Conservation (phyloP, 2,329 filamentous ascomycete species). For the Fusarium solani-melongenae region DNA sequence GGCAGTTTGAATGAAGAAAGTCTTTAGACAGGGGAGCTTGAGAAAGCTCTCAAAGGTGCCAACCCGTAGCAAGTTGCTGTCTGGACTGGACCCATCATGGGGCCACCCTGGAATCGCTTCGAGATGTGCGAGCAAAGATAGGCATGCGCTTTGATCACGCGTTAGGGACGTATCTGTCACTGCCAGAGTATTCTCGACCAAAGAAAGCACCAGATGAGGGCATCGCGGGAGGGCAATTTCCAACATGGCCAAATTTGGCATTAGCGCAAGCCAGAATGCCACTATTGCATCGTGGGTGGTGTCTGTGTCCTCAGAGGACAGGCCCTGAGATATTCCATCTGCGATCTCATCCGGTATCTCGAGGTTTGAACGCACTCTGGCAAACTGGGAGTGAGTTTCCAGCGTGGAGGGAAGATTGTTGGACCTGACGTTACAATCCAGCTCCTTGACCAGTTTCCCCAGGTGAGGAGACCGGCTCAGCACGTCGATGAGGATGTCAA, state of each 20-base stretch:
- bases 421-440: not conserved
- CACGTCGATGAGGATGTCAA: not conserved
- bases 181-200: not conserved
- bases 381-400: not conserved
- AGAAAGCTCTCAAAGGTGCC: not conserved
- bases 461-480: not conserved
- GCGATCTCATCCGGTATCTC: not conserved
- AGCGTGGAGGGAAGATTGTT: not conserved
- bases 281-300: not conserved
- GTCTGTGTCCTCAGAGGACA: not conserved
- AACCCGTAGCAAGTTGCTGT: not conserved
- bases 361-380: not conserved
- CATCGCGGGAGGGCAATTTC: not conserved
- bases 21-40: not conserved
- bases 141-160: not conserved
- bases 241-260: not conserved
- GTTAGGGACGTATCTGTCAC: not conserved
- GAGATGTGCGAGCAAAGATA: not conserved
- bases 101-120: not conserved
- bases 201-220: not conserved
- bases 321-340: not conserved
- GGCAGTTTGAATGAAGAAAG: not conserved
- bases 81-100: not conserved
- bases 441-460: not conserved
- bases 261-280: not conserved